These are phyloP conservation scores for Salix koriyanagi DNA, from an alignment of 345 rosid species.

Conservation along the genomic window DNA sequence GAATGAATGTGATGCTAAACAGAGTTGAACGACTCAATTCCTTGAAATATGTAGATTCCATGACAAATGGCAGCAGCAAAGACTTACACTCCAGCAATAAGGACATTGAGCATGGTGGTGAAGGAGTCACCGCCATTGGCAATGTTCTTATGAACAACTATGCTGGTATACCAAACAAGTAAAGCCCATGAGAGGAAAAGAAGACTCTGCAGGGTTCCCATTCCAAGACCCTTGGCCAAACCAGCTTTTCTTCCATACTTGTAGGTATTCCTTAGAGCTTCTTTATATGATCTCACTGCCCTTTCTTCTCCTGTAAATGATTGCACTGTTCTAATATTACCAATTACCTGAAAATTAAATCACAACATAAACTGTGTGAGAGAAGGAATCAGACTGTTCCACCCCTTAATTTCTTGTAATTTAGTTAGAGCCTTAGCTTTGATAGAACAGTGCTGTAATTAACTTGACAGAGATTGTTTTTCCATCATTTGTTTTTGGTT, in stretches of 20 bases:
- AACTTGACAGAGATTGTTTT: too few species aligned
- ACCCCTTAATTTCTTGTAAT: too few species aligned
- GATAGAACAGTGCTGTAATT: too few species aligned
- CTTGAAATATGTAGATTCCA: too few species aligned
- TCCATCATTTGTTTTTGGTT: too few species aligned
- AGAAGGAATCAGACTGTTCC: too few species aligned
- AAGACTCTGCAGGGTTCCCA: constrained; percentile 75
- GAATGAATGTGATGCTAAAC: too few species aligned
- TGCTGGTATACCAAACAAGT: constrained; percentile 89
- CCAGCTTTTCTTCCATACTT: constrained; percentile 79
- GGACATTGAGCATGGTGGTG: constrained; percentile 98
- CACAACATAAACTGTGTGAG: background rate
- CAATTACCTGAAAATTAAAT: constrained; percentile 56
- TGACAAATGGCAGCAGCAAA: background rate
- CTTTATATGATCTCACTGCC: constrained; percentile 64
- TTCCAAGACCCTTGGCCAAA: constrained; percentile 80
- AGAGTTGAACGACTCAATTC: too few species aligned
- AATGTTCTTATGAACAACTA: constrained; percentile 72
- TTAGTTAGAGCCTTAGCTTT: too few species aligned
- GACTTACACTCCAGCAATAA: constrained; percentile 85
- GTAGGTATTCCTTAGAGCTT: constrained; percentile 65
- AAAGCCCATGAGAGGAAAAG: constrained; percentile 92
- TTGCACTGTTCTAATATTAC: constrained; percentile 92
- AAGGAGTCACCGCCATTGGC: constrained; percentile 87
- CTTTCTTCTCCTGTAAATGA: constrained; percentile 90